A percentile compares a stretch with the other conserved stretches of the same genome.
These are phyloP conservation scores for Rubia peregrina DNA, from an alignment of 305 asterid species.

Conservation along the genomic window DNA sequence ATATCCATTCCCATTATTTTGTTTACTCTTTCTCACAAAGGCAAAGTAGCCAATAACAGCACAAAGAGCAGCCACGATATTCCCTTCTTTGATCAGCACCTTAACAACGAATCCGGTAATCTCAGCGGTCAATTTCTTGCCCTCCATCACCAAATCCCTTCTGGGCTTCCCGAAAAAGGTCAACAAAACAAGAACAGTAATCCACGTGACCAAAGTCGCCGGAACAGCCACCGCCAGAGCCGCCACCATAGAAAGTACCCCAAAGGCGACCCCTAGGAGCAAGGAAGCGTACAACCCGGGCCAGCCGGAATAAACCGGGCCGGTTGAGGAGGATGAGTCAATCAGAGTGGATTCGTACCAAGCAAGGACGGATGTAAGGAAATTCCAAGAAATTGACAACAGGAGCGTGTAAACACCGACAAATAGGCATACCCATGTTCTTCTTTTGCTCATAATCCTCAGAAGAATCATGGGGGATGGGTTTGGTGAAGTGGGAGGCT, in stretches of 20 bases:
- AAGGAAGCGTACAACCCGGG: conserved; percentile 69
- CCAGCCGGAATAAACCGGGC: conserved; percentile 27
- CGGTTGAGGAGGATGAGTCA: conserved; percentile 14
- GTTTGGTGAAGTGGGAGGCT: neutral
- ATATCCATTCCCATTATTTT: neutral
- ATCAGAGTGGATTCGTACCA: conserved; percentile 44
- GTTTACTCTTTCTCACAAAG: conserved; percentile 34
- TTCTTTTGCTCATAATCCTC: conserved; percentile 55
- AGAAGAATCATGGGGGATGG: conserved; percentile 27
- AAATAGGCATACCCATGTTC: conserved; percentile 73
- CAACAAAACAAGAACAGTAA: conserved; percentile 65
- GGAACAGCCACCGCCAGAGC: conserved; percentile 85
- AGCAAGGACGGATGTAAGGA: conserved; percentile 54
- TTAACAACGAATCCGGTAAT: conserved; percentile 57
- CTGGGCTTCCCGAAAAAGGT: conserved; percentile 75
- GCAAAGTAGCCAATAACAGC: conserved; percentile 76
- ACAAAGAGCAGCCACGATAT: conserved; percentile 75
- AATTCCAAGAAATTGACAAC: conserved; percentile 69
- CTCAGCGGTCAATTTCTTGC: conserved; percentile 80
- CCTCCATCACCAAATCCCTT: conserved; percentile 58
- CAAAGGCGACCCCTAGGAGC: conserved; percentile 55
- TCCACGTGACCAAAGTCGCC: conserved; percentile 85
- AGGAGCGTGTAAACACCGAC: conserved; percentile 62
- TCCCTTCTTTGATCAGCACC: conserved; percentile 81
- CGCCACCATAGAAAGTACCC: conserved; percentile 73